Percentiles rank a stretch among this genome's conserved stretches.
Conservation (phyloP, 768 basidiomycete species). For the Cytidiella melzeri region DNA sequence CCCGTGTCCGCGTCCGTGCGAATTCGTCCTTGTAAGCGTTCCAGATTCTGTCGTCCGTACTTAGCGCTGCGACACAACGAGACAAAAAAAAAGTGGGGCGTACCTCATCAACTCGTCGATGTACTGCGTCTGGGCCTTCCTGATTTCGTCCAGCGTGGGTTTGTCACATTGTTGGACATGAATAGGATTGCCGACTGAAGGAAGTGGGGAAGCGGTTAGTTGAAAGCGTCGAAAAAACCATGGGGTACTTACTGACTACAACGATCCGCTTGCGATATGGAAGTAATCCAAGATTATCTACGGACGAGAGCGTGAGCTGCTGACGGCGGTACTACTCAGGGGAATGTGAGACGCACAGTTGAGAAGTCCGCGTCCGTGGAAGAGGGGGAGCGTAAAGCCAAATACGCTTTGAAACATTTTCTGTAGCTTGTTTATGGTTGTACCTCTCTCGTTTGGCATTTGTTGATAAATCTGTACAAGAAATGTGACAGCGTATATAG, state of each 20-base stretch:
- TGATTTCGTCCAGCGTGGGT: conserved; percentile 77
- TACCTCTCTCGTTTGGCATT: conserved; percentile 93
- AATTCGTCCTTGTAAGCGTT: conserved; percentile 93
- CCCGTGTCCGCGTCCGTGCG: conserved; percentile 72
- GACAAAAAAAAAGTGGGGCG: conserved; percentile 20
- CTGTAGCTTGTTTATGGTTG: conserved; percentile 79
- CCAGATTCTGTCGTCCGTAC: conserved; percentile 53
- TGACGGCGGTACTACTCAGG: neutral
- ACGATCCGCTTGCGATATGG: conserved; percentile 94
- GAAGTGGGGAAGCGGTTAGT: neutral
- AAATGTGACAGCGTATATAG: conserved; percentile 1
- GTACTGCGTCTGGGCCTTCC: conserved; percentile 74
- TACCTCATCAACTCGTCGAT: conserved; percentile 90
- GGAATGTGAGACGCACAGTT: conserved; percentile 56
- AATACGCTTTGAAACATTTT: conserved; percentile 89
- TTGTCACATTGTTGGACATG: conserved; percentile 69
- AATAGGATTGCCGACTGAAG: conserved; percentile 83
- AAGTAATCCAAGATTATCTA: conserved; percentile 93
- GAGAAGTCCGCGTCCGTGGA: conserved; percentile 90
- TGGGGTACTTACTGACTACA: conserved; percentile 76
- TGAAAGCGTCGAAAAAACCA: neutral
- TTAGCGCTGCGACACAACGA: neutral
- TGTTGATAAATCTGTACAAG: conserved; percentile 85
- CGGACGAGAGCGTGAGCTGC: neutral
- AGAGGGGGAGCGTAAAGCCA: conserved; percentile 95